Conservation (phyloP, 2,329 filamentous ascomycete species). For the Colletotrichum eremochloae region DNA sequence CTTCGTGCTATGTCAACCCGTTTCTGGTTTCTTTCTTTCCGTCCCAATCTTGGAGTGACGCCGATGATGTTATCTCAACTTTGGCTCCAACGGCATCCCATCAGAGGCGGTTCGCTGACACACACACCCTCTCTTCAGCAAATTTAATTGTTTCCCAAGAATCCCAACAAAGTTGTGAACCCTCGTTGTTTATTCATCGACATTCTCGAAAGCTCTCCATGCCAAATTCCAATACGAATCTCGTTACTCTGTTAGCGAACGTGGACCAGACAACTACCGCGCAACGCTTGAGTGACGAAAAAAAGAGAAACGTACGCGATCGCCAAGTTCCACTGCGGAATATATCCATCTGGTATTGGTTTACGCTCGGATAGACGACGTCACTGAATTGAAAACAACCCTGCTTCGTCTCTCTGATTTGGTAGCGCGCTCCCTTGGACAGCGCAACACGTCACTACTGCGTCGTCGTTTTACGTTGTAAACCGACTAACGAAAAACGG, state of each 20-base stretch:
- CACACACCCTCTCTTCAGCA: neutral
- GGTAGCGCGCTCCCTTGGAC: neutral
- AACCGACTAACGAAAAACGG: neutral
- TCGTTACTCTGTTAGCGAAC: neutral
- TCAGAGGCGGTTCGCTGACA: neutral
- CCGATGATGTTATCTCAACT: neutral
- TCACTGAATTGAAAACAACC: neutral
- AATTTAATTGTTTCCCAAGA: neutral
- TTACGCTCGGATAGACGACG: conserved; percentile 10
- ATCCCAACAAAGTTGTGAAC: neutral
- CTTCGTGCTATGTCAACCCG: neutral
- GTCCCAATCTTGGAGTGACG: neutral
- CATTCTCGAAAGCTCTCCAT: too few species aligned
- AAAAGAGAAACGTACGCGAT: neutral
- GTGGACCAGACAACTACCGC: neutral
- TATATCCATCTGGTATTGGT: neutral
- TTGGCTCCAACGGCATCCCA: conserved; percentile 2
- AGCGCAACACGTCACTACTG: conserved; percentile 12
- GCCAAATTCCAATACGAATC: neutral
- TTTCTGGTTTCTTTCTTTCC: neutral
- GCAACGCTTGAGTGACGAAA: neutral
- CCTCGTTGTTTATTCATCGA: neutral
- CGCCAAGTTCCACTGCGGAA: neutral
- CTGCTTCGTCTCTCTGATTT: neutral
- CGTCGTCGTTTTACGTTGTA: neutral